Evolutionary conservation across 192 early-diverging fungal species (phyloP).

Genomic region (Entomortierella parvispora): DNA sequence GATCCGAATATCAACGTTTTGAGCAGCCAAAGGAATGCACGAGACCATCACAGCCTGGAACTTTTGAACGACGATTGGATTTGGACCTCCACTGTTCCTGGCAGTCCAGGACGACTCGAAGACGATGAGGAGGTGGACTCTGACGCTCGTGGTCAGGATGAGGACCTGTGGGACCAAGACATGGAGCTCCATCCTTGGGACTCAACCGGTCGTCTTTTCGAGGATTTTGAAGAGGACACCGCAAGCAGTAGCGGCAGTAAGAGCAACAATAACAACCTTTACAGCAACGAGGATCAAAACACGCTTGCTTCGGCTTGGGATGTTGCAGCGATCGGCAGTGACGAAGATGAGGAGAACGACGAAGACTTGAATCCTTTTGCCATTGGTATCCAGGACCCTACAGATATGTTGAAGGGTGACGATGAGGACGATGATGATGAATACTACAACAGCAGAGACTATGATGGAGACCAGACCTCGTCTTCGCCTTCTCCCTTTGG

Average conservation of each 20-base stretch:
- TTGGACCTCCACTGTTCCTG: background rate
- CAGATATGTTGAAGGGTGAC: background rate
- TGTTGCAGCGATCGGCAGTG: background rate
- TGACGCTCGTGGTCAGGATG: slow-evolving; percentile 5
- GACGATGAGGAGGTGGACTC: slow-evolving; percentile 4
- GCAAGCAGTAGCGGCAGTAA: background rate
- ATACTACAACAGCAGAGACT: background rate
- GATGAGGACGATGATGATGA: slow-evolving; percentile 16
- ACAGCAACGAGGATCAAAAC: background rate
- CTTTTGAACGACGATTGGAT: slow-evolving; percentile 33
- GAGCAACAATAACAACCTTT: background rate
- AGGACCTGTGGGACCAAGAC: slow-evolving; percentile 39
- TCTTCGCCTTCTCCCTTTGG: background rate
- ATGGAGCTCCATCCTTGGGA: slow-evolving; percentile 34
- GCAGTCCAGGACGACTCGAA: slow-evolving; percentile 8
- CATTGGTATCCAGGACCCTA: slow-evolving; percentile 4
- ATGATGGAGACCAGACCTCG: slow-evolving; percentile 7
- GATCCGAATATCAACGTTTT: slow-evolving; percentile 7
- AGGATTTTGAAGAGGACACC: slow-evolving; percentile 16
- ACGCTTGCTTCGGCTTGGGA: too few species aligned
- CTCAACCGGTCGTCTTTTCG: slow-evolving; percentile 22
- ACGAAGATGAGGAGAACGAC: background rate
- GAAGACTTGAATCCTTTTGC: background rate
- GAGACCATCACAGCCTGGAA: slow-evolving; percentile 2
- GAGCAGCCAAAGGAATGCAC: slow-evolving; percentile 13